Evolutionary conservation across 371 early-diverging fungal species (phyloP), one percentile per base, ranked within the genome.

Genomic region (Mucor sp.): DNA sequence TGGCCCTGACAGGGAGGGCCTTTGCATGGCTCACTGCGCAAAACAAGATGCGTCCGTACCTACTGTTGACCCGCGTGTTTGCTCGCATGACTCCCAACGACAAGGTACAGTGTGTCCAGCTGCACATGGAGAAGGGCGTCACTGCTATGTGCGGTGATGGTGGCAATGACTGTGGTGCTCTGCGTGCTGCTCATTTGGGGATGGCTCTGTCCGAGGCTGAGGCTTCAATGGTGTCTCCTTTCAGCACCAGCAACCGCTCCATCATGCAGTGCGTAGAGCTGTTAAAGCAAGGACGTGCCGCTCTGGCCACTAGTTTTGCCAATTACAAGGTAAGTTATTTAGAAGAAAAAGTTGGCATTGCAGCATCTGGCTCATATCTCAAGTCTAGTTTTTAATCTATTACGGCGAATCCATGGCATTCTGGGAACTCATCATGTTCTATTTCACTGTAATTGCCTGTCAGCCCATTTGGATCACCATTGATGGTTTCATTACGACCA

Each of bases 81-180:
- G 91, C 93, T 33, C 85, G 94, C 66, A 92, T 94, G 90, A 87
- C 85, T 32, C 93, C 94, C 14, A 77, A 76, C 47, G 87, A 89
- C 65, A 94, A 94, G 74, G 87, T 86, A 11, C 77, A 84, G 37
- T 90, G 90, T 68, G 85, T 94, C 6, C 81, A 90, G 43, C 78
- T 90, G 56, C 92, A 91, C 70, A 91, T 91, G 91, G 84, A 85
- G 57, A 82, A 83, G 37, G 87, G 86, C 57, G 83, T 93, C 44
- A 92, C 93, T 33, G 93, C 90, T 35, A 94, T 95, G 93, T 92
- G 92, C 69, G 99, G 99, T 61, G 99, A 98, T 80, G 99, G 99
- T 68, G 96, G 93, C 57, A 98, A 98, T 81, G 99, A 98, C 76
- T 93, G 94, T 68, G 96, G 94, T 59, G 99, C 97, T 6, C 81